These are phyloP conservation scores for Podila horticola DNA, from an alignment of 192 early-diverging fungal species.

Conservation along the genomic window DNA sequence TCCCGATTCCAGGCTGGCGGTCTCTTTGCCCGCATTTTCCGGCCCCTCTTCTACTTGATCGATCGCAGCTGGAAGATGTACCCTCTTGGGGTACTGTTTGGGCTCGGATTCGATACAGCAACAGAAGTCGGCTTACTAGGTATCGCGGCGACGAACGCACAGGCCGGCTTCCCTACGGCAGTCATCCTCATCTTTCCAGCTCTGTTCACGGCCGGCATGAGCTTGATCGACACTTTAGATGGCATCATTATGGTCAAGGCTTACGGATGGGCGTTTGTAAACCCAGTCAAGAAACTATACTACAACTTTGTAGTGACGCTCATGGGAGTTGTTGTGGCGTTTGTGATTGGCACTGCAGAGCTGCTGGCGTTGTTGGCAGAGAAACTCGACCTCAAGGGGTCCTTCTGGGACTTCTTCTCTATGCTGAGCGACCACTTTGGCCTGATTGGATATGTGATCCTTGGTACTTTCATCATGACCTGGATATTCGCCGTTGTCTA, in stretches of 20 bases:
- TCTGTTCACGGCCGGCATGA: slow-evolving; percentile 76
- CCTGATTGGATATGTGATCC: too few relatives aligned
- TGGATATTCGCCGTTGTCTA: too few relatives aligned
- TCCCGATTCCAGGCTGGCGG: slow-evolving; percentile 30
- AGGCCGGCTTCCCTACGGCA: slow-evolving; percentile 56
- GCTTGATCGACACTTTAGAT: slow-evolving; percentile 74
- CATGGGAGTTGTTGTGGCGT: slow-evolving; percentile 68
- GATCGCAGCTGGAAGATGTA: slow-evolving; percentile 77
- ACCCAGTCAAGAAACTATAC: slow-evolving; percentile 71
- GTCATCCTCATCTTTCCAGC: slow-evolving; percentile 69
- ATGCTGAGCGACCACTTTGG: too few relatives aligned
- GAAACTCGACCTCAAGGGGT: slow-evolving; percentile 47
- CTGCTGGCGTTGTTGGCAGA: slow-evolving; percentile 61
- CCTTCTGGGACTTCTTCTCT: slow-evolving; percentile 38
- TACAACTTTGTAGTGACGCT: slow-evolving; percentile 74
- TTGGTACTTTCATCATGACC: too few relatives aligned
- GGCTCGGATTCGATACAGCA: slow-evolving; percentile 80
- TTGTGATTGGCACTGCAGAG: slow-evolving; percentile 65
- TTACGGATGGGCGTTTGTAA: slow-evolving; percentile 71
- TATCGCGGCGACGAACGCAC: slow-evolving; percentile 64
- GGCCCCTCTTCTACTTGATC: slow-evolving; percentile 60
- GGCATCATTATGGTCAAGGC: slow-evolving; percentile 72
- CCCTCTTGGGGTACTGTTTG: slow-evolving; percentile 69
- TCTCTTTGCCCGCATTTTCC: slow-evolving; percentile 56
- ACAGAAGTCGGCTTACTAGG: slow-evolving; percentile 70